Percentiles rank a stretch among this genome's conserved stretches.
phyloP scores from a whole-genome alignment of 257 asterid genomes.

The Gardenia jasminoides region DNA sequence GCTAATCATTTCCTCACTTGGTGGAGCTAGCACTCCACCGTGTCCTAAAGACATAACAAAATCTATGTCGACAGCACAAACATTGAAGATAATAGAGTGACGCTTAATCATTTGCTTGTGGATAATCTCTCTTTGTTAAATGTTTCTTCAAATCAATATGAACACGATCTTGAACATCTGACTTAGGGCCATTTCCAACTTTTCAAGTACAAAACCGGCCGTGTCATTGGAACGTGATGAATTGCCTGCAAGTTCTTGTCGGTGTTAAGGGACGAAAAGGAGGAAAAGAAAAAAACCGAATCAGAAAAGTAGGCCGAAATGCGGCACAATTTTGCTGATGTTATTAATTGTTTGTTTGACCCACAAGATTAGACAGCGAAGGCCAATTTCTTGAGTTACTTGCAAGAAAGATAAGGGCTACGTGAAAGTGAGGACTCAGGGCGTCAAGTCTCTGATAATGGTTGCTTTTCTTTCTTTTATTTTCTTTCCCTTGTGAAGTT shows the following conservation, averaged over 20 bases:
- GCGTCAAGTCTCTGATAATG: conserved; percentile 6
- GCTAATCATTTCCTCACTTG: conserved; percentile 5
- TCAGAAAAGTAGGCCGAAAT: background rate
- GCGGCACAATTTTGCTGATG: background rate
- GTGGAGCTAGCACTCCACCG: background rate
- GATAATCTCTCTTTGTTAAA: background rate
- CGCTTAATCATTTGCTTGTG: background rate
- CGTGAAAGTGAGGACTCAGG: background rate
- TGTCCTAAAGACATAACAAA: background rate
- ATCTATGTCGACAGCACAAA: background rate
- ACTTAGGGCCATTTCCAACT: background rate
- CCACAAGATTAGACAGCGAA: conserved; percentile 11
- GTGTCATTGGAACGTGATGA: too few species aligned
- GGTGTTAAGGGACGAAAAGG: background rate
- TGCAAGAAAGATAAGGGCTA: conserved; percentile 17
- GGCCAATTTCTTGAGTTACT: conserved; percentile 14
- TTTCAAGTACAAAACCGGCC: background rate
- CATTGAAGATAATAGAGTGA: background rate
- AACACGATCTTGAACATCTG: conserved; percentile 5
- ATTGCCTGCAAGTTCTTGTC: background rate
- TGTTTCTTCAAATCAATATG: background rate
- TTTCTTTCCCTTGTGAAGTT: background rate
- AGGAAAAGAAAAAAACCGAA: background rate
- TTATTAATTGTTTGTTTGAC: background rate
- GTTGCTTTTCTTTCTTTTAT: background rate